Conservation (phyloP, 805 yeast genomes). For the Ogataea haglerorum region DNA sequence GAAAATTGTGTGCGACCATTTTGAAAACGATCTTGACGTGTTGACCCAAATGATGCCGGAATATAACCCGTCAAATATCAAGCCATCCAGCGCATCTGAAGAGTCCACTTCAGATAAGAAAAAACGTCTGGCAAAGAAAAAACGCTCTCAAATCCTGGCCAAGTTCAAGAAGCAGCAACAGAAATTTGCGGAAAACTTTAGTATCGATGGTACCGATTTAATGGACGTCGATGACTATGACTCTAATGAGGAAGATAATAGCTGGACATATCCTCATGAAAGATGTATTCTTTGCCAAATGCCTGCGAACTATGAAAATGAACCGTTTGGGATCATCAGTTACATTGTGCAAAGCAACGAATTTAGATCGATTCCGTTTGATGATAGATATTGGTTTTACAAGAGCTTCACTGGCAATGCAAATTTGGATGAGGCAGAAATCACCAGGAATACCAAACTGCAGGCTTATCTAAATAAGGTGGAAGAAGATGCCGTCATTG, state of each 20-base stretch:
- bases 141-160: constrained; percentile 69
- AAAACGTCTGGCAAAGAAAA: constrained; percentile 64
- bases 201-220: constrained; percentile 22
- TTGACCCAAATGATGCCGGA: constrained; percentile 37
- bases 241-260: constrained; percentile 34
- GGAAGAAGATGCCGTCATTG: constrained; percentile 45
- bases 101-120: constrained; percentile 51
- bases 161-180: constrained; percentile 78
- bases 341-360: constrained; percentile 57
- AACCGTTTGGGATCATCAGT: constrained; percentile 73
- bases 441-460: constrained; percentile 29
- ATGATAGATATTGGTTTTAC: constrained; percentile 59
- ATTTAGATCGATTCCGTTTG: constrained; percentile 61
- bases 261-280: constrained; percentile 69
- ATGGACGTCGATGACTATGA: constrained; percentile 43
- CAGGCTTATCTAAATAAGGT: constrained; percentile 34
- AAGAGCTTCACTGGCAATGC: constrained; percentile 56
- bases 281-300: constrained; percentile 82
- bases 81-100: constrained; percentile 16
- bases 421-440: constrained; percentile 33
- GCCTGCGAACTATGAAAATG: constrained; percentile 54
- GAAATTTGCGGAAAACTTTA: constrained; percentile 59
- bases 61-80: constrained; percentile 24
- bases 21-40: constrained; percentile 24
- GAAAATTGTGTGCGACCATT: constrained; percentile 17